Percentiles rank a stretch among this genome's conserved stretches.
Conservation (phyloP, 2,329 filamentous ascomycete genomes). For the Neonectria magnoliae region DNA sequence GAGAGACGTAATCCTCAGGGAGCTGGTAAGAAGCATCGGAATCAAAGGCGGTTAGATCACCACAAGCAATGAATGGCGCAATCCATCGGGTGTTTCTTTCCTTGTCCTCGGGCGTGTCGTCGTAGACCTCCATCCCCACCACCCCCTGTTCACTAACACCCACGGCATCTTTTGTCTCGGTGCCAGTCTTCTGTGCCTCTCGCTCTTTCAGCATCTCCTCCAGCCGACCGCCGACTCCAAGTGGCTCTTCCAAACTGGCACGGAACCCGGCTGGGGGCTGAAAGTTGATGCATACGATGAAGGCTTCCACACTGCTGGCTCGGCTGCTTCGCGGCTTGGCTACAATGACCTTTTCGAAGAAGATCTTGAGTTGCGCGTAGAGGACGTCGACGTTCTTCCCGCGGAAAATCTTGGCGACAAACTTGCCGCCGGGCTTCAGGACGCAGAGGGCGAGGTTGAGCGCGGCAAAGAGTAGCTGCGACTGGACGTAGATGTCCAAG, state of each 20-base stretch:
- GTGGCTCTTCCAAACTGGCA: slow-evolving; percentile 78
- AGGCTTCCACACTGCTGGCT: slow-evolving; percentile 97
- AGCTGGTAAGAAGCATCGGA: slow-evolving; percentile 94
- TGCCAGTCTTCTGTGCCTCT: slow-evolving; percentile 51
- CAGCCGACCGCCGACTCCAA: slow-evolving; percentile 71
- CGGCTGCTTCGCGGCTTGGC: slow-evolving; percentile 94
- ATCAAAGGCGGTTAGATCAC: slow-evolving; percentile 93
- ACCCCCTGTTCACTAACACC: slow-evolving; percentile 47
- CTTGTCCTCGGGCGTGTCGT: slow-evolving; percentile 45
- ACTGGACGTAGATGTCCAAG: slow-evolving; percentile 97
- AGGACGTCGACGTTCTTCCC: slow-evolving; percentile 95
- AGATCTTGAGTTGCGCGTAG: slow-evolving; percentile 91
- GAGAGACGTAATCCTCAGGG: slow-evolving; percentile 83
- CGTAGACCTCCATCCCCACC: slow-evolving; percentile 63
- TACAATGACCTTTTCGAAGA: slow-evolving; percentile 86
- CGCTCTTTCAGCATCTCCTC: slow-evolving; percentile 59
- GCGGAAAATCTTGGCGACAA: slow-evolving; percentile 97
- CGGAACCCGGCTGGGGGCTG: slow-evolving; percentile 79
- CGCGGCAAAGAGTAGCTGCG: slow-evolving; percentile 92
- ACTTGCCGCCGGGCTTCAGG: slow-evolving; percentile 90
- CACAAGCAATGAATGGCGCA: slow-evolving; percentile 95
- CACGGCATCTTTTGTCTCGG: slow-evolving; percentile 57
- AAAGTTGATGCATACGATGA: slow-evolving; percentile 94
- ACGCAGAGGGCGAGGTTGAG: slow-evolving; percentile 94
- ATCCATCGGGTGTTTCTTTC: slow-evolving; percentile 75